phyloP scores from a whole-genome alignment of 1,139 yeast species.

The Arxiozyma bovina region DNA sequence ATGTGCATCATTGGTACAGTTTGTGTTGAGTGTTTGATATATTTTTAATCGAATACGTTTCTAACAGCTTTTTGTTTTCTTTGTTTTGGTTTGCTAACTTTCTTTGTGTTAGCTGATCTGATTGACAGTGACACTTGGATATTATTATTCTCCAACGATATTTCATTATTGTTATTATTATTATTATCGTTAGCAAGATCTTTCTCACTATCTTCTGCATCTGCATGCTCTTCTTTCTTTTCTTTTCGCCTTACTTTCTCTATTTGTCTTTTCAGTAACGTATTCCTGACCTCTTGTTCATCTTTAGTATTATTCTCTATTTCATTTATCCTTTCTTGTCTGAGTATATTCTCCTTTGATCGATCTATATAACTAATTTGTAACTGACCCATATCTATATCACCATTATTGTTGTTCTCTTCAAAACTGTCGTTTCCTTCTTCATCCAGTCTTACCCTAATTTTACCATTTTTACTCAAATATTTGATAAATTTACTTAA shows the following conservation, averaged over 20 bases:
- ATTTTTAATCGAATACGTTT: slow-evolving; percentile 1
- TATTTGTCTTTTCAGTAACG: slow-evolving; percentile 46
- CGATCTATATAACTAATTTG: slow-evolving; percentile 48
- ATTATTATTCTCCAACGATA: no score
- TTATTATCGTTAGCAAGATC: no score
- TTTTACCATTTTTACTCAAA: slow-evolving; percentile 52
- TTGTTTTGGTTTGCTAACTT: background rate
- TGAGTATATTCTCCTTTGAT: slow-evolving; percentile 37
- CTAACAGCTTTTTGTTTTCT: background rate
- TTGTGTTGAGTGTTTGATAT: background rate
- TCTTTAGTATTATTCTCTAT: slow-evolving; percentile 34
- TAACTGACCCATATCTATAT: slow-evolving; percentile 31
- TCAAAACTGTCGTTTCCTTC: slow-evolving; percentile 8
- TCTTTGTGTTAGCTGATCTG: background rate
- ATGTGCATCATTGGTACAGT: background rate
- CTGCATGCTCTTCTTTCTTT: background rate
- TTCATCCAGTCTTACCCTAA: slow-evolving; percentile 42
- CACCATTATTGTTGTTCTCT: slow-evolving; percentile 2
- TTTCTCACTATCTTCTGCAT: background rate
- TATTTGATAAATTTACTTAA: slow-evolving; percentile 62
- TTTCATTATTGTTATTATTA: background rate
- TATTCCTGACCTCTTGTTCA: slow-evolving; percentile 40
- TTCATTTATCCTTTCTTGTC: slow-evolving; percentile 34
- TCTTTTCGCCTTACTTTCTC: slow-evolving; percentile 14
- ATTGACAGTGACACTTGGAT: background rate